Conservation (phyloP, 2,329 filamentous ascomycete species). For the Thermothelomyces thermophilus region DNA sequence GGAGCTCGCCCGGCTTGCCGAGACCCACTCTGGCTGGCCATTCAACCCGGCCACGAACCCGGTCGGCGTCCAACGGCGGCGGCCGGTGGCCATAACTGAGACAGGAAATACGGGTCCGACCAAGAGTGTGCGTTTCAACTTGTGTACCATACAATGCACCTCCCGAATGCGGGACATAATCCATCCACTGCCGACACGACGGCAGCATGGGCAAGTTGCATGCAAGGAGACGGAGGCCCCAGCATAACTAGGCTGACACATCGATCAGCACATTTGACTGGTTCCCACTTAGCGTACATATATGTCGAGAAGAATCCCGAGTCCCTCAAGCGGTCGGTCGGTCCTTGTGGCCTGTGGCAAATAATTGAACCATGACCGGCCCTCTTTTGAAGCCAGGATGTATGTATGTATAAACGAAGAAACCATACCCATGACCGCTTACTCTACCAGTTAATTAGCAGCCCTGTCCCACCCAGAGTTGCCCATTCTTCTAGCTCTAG, state of each 20-base stretch:
- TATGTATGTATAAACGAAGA: no score
- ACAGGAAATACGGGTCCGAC: not conserved
- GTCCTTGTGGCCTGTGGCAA: no score
- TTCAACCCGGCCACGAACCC: not conserved
- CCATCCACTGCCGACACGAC: no score
- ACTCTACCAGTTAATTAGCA: no score
- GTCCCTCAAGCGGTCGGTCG: no score
- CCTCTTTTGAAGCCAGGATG: not conserved
- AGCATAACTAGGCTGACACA: no score
- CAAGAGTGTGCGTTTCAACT: not conserved
- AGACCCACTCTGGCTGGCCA: constrained; percentile 1
- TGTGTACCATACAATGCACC: not conserved
- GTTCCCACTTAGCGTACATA: no score
- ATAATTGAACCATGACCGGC: not conserved
- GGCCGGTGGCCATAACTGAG: not conserved
- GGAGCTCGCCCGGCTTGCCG: not conserved
- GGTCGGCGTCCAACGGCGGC: not conserved
- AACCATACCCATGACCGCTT: no score
- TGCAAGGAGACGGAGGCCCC: no score
- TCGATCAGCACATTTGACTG: no score
- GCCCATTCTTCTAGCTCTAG: not conserved
- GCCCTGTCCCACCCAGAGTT: not conserved
- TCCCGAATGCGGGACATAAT: not conserved
- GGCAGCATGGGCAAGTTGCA: no score
- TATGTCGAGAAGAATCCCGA: no score